Evolutionary conservation across 306 rosid genomes (phyloP).

Genomic region (Hippophae rhamnoides): DNA sequence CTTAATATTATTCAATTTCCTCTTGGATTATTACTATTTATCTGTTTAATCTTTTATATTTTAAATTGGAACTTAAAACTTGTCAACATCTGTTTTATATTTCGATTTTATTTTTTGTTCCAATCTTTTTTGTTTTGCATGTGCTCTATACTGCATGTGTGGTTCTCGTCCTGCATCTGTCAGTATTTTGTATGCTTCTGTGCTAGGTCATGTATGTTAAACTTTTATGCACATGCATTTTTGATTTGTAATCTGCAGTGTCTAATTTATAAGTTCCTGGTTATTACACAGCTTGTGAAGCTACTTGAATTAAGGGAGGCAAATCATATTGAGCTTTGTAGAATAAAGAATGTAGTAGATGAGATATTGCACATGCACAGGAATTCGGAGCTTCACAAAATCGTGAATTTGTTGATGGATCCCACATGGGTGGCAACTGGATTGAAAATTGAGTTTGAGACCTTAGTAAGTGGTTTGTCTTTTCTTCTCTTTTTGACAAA

Average conservation of each 20-base stretch:
- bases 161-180: too few relatives aligned
- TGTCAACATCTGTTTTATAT: too few relatives aligned
- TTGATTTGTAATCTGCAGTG: not conserved
- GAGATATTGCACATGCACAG: constrained; percentile 70
- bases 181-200: too few relatives aligned
- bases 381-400: constrained; percentile 50
- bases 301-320: constrained; percentile 92
- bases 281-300: constrained; percentile 75
- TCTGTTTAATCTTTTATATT: too few relatives aligned
- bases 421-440: constrained; percentile 94
- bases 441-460: constrained; percentile 61
- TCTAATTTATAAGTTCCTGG: constrained; percentile 18
- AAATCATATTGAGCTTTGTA: constrained; percentile 86
- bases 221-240: not conserved
- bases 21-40: too few relatives aligned
- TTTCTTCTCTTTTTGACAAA: constrained; percentile 1
- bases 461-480: constrained; percentile 52
- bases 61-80: too few relatives aligned
- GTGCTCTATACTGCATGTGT: too few relatives aligned
- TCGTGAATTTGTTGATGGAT: constrained; percentile 65
- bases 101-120: too few relatives aligned
- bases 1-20: too few relatives aligned
- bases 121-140: too few relatives aligned
- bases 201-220: too few relatives aligned
- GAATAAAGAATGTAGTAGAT: constrained; percentile 78